Conservation (phyloP, 2,329 filamentous ascomycete species). For the Cladophialophora chaetospira region DNA sequence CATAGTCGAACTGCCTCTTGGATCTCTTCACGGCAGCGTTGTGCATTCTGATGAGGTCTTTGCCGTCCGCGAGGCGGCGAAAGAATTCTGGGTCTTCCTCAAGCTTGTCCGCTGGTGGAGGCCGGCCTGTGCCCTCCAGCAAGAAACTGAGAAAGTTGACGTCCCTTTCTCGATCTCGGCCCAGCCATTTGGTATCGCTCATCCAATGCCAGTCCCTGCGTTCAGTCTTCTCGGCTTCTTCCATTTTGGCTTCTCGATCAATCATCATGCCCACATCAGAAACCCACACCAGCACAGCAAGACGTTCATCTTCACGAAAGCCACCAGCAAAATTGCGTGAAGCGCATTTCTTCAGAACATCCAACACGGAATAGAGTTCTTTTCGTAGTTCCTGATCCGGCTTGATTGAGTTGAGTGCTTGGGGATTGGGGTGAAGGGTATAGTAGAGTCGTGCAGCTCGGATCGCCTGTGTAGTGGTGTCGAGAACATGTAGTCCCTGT, state of each 20-base stretch:
- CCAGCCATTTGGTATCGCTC: conserved; percentile 66
- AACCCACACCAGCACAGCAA: conserved; percentile 78
- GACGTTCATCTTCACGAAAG: conserved; percentile 74
- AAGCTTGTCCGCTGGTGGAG: conserved; percentile 13
- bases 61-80: conserved; percentile 71
- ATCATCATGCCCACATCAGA: conserved; percentile 75
- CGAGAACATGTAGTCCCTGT: conserved; percentile 87
- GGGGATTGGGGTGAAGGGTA: conserved; percentile 84
- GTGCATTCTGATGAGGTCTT: conserved; percentile 81
- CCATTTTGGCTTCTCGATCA: conserved; percentile 72
- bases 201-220: conserved; percentile 80
- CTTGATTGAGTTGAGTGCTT: conserved; percentile 82
- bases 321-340: conserved; percentile 83
- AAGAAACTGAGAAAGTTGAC: conserved; percentile 79
- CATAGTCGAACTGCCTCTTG: conserved; percentile 81
- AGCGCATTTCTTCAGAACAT: conserved; percentile 89
- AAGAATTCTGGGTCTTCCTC: conserved; percentile 59
- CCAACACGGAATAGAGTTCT: conserved; percentile 82
- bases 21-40: conserved; percentile 86
- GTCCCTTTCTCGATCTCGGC: conserved; percentile 72
- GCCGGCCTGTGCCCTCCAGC: conserved; percentile 30
- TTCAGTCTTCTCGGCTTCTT: conserved; percentile 71
- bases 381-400: conserved; percentile 81
- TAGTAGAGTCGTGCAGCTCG: conserved; percentile 95
- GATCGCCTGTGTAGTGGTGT: conserved; percentile 93